Evolutionary conservation across 352 stramenopile genomes (phyloP).

Genomic region (Elongisporangium anandrum): DNA sequence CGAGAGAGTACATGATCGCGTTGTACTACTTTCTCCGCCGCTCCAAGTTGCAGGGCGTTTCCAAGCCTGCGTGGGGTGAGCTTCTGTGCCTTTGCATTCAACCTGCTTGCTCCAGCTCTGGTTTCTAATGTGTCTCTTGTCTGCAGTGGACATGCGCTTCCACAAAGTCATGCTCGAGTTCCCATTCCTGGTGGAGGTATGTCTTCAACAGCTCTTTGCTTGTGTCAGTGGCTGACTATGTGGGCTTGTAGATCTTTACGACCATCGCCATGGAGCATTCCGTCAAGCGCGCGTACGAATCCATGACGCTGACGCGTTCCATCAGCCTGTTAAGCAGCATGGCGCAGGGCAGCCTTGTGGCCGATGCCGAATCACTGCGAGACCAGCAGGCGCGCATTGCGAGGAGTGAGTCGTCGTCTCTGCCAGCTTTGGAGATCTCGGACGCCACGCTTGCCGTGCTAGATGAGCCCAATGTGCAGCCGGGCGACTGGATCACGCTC

Average conservation of each 20-base stretch:
- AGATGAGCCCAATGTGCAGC: constrained; percentile 65
- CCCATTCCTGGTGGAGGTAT: constrained; percentile 72
- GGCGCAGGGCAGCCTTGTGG: constrained; percentile 61
- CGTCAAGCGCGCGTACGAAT: constrained; percentile 60
- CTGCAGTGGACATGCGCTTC: constrained; percentile 54
- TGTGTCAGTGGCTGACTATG: constrained; percentile 1
- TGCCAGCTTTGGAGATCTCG: constrained; percentile 13
- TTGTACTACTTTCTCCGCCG: constrained; percentile 76
- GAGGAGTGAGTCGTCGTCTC: constrained; percentile 6
- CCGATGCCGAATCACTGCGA: constrained; percentile 50
- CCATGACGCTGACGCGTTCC: constrained; percentile 43
- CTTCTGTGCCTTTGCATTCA: background rate
- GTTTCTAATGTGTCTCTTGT: background rate
- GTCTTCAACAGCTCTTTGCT: background rate
- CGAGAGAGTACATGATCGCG: constrained; percentile 79
- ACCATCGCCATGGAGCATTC: constrained; percentile 55
- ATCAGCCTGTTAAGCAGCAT: constrained; percentile 69
- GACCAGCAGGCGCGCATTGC: constrained; percentile 48
- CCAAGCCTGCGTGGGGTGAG: constrained; percentile 62
- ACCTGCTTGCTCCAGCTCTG: constrained; percentile 1
- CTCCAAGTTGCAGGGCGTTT: constrained; percentile 58
- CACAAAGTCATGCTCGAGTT: constrained; percentile 70
- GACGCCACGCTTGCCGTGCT: constrained; percentile 45
- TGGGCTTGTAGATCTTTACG: constrained; percentile 40
- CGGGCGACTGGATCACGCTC: constrained; percentile 77